These are phyloP conservation scores for Solanum corneliomulleri DNA, from an alignment of 257 asterid genomes.

Conservation along the genomic window DNA sequence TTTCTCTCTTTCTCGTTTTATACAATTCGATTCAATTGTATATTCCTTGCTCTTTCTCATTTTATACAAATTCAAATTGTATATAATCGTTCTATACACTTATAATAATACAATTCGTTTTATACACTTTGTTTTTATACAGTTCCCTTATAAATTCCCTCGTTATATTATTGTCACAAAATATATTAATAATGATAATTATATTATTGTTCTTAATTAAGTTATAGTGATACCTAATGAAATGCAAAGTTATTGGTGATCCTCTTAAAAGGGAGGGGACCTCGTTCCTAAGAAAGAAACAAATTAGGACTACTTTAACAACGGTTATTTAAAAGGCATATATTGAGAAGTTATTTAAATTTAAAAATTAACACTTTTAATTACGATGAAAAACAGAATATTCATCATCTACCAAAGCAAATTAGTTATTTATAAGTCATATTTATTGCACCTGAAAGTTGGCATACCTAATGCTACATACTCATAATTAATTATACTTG, in stretches of 20 bases:
- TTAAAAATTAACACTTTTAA: not conserved
- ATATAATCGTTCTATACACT: no score
- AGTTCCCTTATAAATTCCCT: no score
- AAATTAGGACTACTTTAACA: not conserved
- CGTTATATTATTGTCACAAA: not conserved
- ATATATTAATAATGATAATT: no score
- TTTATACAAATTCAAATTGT: no score
- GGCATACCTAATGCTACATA: not conserved
- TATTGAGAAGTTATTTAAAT: not conserved
- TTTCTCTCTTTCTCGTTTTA: no score
- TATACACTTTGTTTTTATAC: no score
- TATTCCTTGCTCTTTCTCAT: no score
- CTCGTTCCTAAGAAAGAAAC: not conserved
- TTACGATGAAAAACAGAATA: not conserved
- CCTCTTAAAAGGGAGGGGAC: not conserved
- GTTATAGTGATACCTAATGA: not conserved
- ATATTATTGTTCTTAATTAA: not conserved
- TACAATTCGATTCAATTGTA: no score
- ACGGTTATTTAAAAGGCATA: no score
- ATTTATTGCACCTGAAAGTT: not conserved
- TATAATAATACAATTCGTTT: no score
- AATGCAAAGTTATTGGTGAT: not conserved
- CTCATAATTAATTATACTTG: not conserved
- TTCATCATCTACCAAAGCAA: not conserved
- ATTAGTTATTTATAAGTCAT: not conserved